These are phyloP conservation scores for Syncephalastrum monosporum DNA, from an alignment of 371 early-diverging fungal species.

Conservation along the genomic window DNA sequence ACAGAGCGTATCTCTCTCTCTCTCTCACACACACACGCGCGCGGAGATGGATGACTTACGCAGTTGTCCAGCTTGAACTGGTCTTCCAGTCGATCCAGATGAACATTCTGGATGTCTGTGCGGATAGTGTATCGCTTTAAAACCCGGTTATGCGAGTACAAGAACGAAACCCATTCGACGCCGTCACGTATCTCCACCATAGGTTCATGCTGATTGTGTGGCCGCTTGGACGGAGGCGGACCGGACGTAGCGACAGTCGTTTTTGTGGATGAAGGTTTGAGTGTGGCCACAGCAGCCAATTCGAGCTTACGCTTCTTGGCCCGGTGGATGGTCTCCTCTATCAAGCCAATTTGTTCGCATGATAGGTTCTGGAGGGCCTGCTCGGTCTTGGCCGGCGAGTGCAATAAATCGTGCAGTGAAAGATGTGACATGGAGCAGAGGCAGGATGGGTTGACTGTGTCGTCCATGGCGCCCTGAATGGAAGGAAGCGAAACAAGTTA, in stretches of 20 bases:
- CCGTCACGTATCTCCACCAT: conserved; percentile 52
- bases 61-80: conserved; percentile 81
- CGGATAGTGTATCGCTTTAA: conserved; percentile 72
- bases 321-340: conserved; percentile 37
- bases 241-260: conserved; percentile 2
- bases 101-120: conserved; percentile 73
- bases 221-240: conserved; percentile 6
- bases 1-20: not conserved
- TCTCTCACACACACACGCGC: too few species aligned
- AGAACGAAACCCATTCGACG: conserved; percentile 70
- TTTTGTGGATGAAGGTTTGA: not conserved
- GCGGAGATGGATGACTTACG: conserved; percentile 39
- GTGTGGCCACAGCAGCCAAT: conserved; percentile 1
- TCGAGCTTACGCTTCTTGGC: conserved; percentile 43
- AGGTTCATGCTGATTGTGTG: conserved; percentile 36
- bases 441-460: too few species aligned
- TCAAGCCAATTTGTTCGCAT: conserved; percentile 36
- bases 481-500: too few species aligned
- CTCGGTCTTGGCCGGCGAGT: conserved; percentile 39
- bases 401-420: conserved; percentile 30
- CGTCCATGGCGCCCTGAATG: too few species aligned
- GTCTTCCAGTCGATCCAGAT: conserved; percentile 57
- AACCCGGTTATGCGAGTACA: conserved; percentile 65
- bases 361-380: conserved; percentile 33
- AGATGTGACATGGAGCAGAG: not conserved